Conservation (phyloP, 192 early-diverging fungal genomes). For the Pilobolus umbonatus region DNA sequence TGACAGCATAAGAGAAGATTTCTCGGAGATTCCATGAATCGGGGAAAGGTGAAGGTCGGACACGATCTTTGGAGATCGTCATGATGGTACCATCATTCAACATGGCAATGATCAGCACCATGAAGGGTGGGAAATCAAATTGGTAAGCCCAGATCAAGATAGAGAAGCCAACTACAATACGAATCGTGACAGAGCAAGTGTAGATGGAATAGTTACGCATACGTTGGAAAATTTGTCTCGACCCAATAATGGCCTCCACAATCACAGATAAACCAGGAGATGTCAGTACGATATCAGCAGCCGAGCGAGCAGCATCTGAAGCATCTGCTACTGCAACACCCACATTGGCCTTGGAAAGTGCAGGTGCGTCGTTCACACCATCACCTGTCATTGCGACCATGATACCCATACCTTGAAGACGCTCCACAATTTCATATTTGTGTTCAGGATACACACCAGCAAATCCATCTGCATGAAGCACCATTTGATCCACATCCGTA, state of each 20-base stretch:
- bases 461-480: constrained; percentile 63
- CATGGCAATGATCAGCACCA: constrained; percentile 86
- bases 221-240: constrained; percentile 94
- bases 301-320: constrained; percentile 71
- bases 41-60: constrained; percentile 71
- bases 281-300: constrained; percentile 74
- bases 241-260: constrained; percentile 88
- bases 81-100: constrained; percentile 92
- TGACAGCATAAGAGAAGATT: constrained; percentile 80
- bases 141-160: constrained; percentile 71
- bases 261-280: constrained; percentile 78
- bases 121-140: constrained; percentile 78
- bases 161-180: constrained; percentile 67
- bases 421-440: constrained; percentile 68
- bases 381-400: constrained; percentile 73
- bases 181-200: constrained; percentile 85
- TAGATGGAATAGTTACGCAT: constrained; percentile 92
- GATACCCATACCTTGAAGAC: constrained; percentile 59
- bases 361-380: constrained; percentile 72
- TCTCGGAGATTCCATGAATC: constrained; percentile 88
- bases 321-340: constrained; percentile 71
- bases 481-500: constrained; percentile 52
- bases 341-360: constrained; percentile 68
- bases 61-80: constrained; percentile 86
- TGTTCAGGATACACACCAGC: constrained; percentile 64